Percentiles rank a stretch among this genome's conserved stretches.
Conservation (phyloP, 1,139 yeast genomes). For the Geotrichum australiense region DNA sequence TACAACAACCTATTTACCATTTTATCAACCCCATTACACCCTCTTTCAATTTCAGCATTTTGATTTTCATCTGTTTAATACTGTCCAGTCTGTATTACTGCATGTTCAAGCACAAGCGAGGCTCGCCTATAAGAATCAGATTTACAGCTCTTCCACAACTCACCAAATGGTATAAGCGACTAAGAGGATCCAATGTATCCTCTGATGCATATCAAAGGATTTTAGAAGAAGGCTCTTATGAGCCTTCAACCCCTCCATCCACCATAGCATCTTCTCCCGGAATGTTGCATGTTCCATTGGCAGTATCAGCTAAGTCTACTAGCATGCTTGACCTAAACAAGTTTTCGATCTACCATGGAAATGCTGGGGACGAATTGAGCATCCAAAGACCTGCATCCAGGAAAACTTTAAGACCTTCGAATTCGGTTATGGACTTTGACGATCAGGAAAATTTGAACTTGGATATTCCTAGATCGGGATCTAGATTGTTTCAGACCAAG, state of each 20-base stretch:
- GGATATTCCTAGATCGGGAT: conserved; percentile 6
- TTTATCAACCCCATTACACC: not conserved
- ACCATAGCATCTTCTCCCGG: conserved; percentile 17
- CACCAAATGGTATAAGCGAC: not conserved
- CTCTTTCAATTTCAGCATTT: not conserved
- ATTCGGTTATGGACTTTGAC: conserved; percentile 1
- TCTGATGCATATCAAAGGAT: conserved; percentile 12
- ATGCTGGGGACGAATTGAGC: conserved; percentile 1
- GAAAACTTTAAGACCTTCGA: conserved; percentile 1
- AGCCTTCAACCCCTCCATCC: conserved; percentile 7
- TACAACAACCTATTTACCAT: conserved; percentile 1
- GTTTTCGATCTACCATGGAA: conserved; percentile 7
- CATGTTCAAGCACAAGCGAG: conserved; percentile 9
- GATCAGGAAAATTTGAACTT: conserved; percentile 5
- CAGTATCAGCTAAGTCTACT: conserved; percentile 25
- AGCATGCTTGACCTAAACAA: conserved; percentile 27
- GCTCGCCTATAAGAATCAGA: conserved; percentile 6
- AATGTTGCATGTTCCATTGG: conserved; percentile 15
- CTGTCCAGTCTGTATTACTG: conserved; percentile 1
- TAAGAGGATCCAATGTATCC: conserved; percentile 2
- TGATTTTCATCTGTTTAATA: conserved; percentile 2
- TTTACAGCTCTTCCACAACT: conserved; percentile 5
- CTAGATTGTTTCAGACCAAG: conserved; percentile 10
- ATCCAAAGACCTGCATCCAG: conserved; percentile 20
- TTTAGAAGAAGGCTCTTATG: conserved; percentile 14